These are phyloP conservation scores for Adansonia madagascariensis DNA, from an alignment of 441 rosid species.

Conservation along the genomic window DNA sequence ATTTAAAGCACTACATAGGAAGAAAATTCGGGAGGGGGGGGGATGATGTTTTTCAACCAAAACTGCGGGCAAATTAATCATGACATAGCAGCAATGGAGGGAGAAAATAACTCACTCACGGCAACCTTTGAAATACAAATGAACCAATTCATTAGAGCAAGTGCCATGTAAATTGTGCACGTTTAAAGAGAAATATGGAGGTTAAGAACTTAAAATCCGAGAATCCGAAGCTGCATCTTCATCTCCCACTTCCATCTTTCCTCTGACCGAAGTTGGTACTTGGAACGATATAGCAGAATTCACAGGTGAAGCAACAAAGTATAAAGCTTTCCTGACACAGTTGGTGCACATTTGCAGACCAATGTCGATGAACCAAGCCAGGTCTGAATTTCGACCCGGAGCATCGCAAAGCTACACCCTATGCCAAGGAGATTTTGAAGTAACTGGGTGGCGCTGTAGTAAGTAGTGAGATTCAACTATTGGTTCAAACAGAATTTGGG, in stretches of 20 bases:
- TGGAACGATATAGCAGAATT: not conserved
- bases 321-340: not conserved
- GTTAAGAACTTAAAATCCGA: not conserved
- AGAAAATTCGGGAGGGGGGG: not conserved
- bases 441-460: not conserved
- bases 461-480: not conserved
- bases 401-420: slow-evolving; percentile 2
- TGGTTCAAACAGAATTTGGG: not conserved
- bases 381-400: not conserved
- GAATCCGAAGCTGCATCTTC: not conserved
- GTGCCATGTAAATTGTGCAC: not conserved
- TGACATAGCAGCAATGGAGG: not conserved
- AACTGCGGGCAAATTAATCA: slow-evolving; percentile 4
- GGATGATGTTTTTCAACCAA: not conserved
- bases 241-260: not conserved
- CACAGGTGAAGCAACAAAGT: slow-evolving; percentile 4
- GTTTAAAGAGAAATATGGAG: not conserved
- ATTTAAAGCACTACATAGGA: not conserved
- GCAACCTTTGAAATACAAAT: slow-evolving; percentile 15
- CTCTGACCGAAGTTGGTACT: not conserved
- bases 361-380: not conserved
- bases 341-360: not conserved
- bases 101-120: not conserved
- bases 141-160: not conserved
- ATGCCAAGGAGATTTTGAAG: not conserved